Evolutionary conservation across 805 yeast genomes (phyloP).

Genomic region (Naumovozyma dairenensis): DNA sequence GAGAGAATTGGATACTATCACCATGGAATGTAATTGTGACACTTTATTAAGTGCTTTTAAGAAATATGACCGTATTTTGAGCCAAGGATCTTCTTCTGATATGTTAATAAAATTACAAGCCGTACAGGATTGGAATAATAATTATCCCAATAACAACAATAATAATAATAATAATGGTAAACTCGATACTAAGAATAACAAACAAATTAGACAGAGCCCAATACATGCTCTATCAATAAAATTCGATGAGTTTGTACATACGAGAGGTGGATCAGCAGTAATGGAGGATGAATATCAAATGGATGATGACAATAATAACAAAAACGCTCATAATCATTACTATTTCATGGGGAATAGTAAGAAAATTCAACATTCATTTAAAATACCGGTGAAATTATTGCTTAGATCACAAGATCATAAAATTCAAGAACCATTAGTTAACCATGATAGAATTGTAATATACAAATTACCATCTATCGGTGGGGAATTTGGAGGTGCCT

Average conservation of each 20-base stretch:
- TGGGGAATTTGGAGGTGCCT: conserved; percentile 32
- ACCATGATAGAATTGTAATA: conserved; percentile 47
- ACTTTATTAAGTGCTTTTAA: conserved; percentile 22
- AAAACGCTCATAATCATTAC: too few species aligned
- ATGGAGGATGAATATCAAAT: neutral
- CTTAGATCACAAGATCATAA: conserved; percentile 43
- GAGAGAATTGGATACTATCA: conserved; percentile 21
- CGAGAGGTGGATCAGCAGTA: conserved; percentile 4
- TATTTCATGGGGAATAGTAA: conserved; percentile 12
- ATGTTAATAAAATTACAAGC: conserved; percentile 23
- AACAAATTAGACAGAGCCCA: conserved; percentile 11
- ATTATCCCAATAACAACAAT: neutral
- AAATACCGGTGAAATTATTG: conserved; percentile 60
- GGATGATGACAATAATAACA: conserved; percentile 3
- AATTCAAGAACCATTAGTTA: conserved; percentile 54
- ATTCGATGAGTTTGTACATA: conserved; percentile 22
- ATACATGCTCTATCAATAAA: conserved; percentile 23
- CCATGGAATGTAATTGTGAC: conserved; percentile 28
- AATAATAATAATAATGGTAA: conserved; percentile 2
- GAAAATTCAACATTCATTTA: conserved; percentile 52
- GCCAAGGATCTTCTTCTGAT: conserved; percentile 20
- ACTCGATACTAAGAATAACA: neutral
- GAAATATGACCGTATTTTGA: conserved; percentile 23
- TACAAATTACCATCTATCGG: conserved; percentile 30
- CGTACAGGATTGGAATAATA: conserved; percentile 22